Percentiles rank a stretch among this genome's conserved stretches.
Evolutionary conservation across 176 grass and related monocot species (phyloP).

Genomic region (barley (Hordeum vulgare)): DNA sequence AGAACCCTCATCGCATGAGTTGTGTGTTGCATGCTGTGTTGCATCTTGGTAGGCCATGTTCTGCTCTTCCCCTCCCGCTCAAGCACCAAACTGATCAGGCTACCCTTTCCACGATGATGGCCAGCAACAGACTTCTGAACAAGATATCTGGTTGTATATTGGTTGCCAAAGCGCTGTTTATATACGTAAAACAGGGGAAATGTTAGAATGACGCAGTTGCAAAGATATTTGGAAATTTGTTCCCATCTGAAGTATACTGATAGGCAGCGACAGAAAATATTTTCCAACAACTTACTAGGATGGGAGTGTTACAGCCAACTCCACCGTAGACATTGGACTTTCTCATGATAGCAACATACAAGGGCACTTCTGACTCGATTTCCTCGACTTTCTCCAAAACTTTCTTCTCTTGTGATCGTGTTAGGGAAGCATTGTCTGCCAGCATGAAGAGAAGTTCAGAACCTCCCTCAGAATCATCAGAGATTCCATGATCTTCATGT

Average conservation of each 20-base stretch:
- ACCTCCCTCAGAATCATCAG: neutral
- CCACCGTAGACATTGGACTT: neutral
- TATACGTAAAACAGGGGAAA: neutral
- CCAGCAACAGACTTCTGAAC: neutral
- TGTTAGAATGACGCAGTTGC: neutral
- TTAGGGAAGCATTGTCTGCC: neutral
- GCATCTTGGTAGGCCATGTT: neutral
- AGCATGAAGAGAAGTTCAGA: neutral
- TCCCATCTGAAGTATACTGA: neutral
- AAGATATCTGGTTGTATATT: neutral
- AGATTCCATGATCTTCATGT: neutral
- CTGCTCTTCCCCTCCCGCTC: neutral
- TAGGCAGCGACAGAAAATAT: neutral
- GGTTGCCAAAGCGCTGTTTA: neutral
- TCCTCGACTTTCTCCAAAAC: conserved; percentile 11
- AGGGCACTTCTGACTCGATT: conserved; percentile 1
- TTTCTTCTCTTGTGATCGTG: conserved; percentile 20
- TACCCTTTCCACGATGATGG: neutral
- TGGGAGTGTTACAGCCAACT: neutral
- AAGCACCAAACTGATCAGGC: neutral
- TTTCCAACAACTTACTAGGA: neutral
- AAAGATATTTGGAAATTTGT: neutral
- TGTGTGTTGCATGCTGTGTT: neutral
- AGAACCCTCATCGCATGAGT: neutral
- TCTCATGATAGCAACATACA: conserved; percentile 28